phyloP scores from a whole-genome alignment of 2,329 filamentous ascomycete genomes.

The Chaetomiaceae sp. region DNA sequence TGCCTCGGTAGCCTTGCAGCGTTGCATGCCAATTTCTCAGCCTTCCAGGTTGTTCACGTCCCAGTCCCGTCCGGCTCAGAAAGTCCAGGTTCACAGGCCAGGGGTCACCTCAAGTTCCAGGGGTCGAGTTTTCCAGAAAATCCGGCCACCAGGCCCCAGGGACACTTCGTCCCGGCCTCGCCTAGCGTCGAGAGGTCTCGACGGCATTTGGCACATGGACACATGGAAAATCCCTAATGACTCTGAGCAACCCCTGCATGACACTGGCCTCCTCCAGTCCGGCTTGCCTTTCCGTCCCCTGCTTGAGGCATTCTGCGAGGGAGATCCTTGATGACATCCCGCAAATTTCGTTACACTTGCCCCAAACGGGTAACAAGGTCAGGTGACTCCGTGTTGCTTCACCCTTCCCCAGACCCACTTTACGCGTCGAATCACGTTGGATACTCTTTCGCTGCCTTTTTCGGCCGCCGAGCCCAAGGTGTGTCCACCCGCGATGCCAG shows the following conservation, averaged over 20 bases:
- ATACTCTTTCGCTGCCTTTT: slow-evolving; percentile 16
- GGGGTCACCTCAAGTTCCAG: too few relatives aligned
- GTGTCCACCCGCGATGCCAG: slow-evolving; percentile 18
- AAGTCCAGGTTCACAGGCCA: too few relatives aligned
- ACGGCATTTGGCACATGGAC: slow-evolving; percentile 14
- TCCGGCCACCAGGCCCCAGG: slow-evolving; percentile 5
- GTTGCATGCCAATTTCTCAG: slow-evolving; percentile 14
- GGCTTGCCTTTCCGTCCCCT: slow-evolving; percentile 21
- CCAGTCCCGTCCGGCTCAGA: too few relatives aligned
- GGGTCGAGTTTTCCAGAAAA: slow-evolving; percentile 14
- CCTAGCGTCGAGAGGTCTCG: slow-evolving; percentile 7
- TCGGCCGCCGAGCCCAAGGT: slow-evolving; percentile 18
- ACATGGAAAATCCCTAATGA: slow-evolving; percentile 7
- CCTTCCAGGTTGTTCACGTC: too few relatives aligned
- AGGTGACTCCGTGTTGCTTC: slow-evolving; percentile 22
- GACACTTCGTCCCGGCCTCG: slow-evolving; percentile 6
- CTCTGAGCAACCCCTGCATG: slow-evolving; percentile 6
- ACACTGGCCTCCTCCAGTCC: slow-evolving; percentile 12
- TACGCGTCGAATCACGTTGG: slow-evolving; percentile 25
- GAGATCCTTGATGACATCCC: slow-evolving; percentile 2
- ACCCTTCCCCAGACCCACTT: slow-evolving; percentile 13
- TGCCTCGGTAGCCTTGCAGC: slow-evolving; percentile 25
- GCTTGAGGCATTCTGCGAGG: slow-evolving; percentile 1
- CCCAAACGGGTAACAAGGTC: slow-evolving; percentile 19
- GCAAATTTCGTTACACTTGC: slow-evolving; percentile 5